Evolutionary conservation across 2,329 filamentous ascomycete genomes (phyloP), one percentile per base, ranked within the genome.

Genomic region (Fusarium pseudograminearum): DNA sequence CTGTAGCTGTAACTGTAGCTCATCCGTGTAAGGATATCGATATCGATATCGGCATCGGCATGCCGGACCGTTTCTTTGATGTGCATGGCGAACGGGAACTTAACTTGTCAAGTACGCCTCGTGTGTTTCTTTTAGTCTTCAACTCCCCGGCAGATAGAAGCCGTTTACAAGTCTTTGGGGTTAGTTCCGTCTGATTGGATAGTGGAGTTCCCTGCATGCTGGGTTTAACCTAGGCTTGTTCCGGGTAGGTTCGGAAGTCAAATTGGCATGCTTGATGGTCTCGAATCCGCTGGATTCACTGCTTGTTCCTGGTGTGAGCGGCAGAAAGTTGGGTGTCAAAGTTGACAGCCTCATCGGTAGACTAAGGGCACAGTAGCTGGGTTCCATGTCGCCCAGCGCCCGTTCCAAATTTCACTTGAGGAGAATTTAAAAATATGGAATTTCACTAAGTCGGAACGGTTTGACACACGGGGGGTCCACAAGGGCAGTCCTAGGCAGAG

Each of bases 71-170:
- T 72, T 67, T 63, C 40, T 55, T 41, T 40, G 34, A 40, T 71
- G 70, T 73, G 66, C 73, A 74, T 75, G 66, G 64, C 61, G 65
- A 75, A 56, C 64, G 53, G 67, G 65, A 70, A 64, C 66, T 61
- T 58, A 61, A 61, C 64, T 61, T 74, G 73, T 67, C 65, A 68
- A 71, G 59, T 44, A 57, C 67, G 56, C 67, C 61, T 65, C 64
- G 52, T 67, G 61, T 61, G 53, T 61, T 36, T 46, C 59, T 55
- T 63, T 63, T 63, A 63, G 61, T 63, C 61, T 59, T 69, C 36
- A 48, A 42, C 47, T 58, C 10, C 57, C 69, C 56, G 40, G 66
- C 46, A 61, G 51, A 62, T 58, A 50, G 58, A 52, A 46, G 55
- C 60, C 47, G 59, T 74, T 61, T 68, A 67, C 69, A 61, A 55